These are phyloP conservation scores for Blastobotrys robertii DNA, from an alignment of 805 yeast genomes.

Conservation along the genomic window DNA sequence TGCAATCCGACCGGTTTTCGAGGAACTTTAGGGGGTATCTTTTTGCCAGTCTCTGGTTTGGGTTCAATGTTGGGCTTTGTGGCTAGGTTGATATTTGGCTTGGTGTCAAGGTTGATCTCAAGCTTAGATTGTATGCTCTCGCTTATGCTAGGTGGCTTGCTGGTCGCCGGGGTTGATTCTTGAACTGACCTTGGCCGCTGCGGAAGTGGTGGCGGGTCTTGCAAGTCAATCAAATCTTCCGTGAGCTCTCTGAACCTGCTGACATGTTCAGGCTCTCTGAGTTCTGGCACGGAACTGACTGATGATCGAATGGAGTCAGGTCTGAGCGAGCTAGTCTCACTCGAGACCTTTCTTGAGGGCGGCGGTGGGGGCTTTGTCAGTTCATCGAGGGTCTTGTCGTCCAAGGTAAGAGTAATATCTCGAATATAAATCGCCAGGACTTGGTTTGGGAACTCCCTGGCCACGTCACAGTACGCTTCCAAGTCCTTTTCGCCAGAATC, in stretches of 20 bases:
- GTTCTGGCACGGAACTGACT: background rate
- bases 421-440: constrained; percentile 72
- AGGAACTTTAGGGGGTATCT: constrained; percentile 21
- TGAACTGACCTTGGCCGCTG: background rate
- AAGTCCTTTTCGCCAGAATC: constrained; percentile 94
- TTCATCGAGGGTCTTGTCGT: constrained; percentile 18
- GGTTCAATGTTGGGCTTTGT: constrained; percentile 6
- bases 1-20: constrained; percentile 20
- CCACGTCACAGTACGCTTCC: constrained; percentile 76
- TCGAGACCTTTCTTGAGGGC: too few relatives aligned
- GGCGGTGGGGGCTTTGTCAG: too few relatives aligned
- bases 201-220: background rate
- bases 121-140: too few relatives aligned
- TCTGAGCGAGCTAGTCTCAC: too few relatives aligned
- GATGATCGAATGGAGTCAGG: too few relatives aligned
- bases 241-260: too few relatives aligned
- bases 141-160: background rate
- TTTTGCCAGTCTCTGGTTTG: background rate
- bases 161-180: background rate
- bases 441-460: constrained; percentile 50
- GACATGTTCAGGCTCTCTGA: too few relatives aligned
- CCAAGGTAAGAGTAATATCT: constrained; percentile 41
- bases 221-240: constrained; percentile 2
- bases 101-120: background rate
- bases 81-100: constrained; percentile 2